These are phyloP conservation scores for Microthlaspi erraticum DNA, from an alignment of 345 rosid genomes.

Conservation along the genomic window DNA sequence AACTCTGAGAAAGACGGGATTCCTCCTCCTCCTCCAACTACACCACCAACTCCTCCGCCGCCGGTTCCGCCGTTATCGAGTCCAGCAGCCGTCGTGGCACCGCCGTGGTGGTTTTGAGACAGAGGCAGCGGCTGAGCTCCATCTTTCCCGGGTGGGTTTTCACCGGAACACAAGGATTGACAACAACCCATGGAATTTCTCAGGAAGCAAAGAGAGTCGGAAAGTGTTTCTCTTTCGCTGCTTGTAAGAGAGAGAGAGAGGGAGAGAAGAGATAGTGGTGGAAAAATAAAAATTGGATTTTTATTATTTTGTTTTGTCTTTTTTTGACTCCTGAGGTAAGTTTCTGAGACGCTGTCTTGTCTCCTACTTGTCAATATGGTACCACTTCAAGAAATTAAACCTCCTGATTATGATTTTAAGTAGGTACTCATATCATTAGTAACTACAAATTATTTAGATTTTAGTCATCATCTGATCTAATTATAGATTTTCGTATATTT, in stretches of 20 bases:
- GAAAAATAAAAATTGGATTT: slow-evolving; percentile 28
- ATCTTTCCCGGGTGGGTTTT: slow-evolving; percentile 51
- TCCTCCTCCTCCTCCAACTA: slow-evolving; percentile 30
- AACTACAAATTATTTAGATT: neutral
- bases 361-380: slow-evolving; percentile 38
- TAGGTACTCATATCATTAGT: neutral
- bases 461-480: neutral
- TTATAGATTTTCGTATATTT: neutral
- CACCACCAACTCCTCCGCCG: slow-evolving; percentile 41
- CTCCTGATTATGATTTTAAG: neutral
- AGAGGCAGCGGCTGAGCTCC: slow-evolving; percentile 41
- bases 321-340: slow-evolving; percentile 44
- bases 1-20: slow-evolving; percentile 67
- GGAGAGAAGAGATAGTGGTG: slow-evolving; percentile 34
- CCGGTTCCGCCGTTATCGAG: slow-evolving; percentile 47
- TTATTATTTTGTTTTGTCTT: slow-evolving; percentile 29
- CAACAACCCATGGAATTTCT: slow-evolving; percentile 76
- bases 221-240: slow-evolving; percentile 45
- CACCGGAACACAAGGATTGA: slow-evolving; percentile 56
- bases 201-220: slow-evolving; percentile 32
- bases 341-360: slow-evolving; percentile 37
- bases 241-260: slow-evolving; percentile 38
- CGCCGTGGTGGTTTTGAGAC: slow-evolving; percentile 45
- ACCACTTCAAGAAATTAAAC: neutral
- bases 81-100: slow-evolving; percentile 31